Percentiles rank a stretch among this genome's conserved stretches.
phyloP scores from a whole-genome alignment of 805 yeast genomes.

The Suhomyces sp. region DNA sequence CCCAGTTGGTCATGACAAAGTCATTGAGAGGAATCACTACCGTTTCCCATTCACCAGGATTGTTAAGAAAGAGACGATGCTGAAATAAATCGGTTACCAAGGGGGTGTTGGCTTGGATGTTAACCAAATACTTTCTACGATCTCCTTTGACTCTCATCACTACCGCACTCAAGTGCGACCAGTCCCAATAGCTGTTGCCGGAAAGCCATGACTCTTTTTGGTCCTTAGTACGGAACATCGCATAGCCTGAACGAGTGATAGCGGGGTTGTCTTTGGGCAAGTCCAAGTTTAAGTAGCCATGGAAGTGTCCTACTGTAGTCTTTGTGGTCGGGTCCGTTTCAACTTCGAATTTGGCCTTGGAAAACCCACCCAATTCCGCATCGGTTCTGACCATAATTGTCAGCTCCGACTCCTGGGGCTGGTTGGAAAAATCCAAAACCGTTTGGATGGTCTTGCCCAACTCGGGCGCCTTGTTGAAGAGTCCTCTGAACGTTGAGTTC shows the following conservation, averaged over 20 bases:
- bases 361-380: slow-evolving; percentile 74
- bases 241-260: slow-evolving; percentile 66
- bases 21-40: slow-evolving; percentile 74
- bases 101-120: slow-evolving; percentile 78
- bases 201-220: slow-evolving; percentile 49
- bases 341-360: slow-evolving; percentile 55
- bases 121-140: slow-evolving; percentile 69
- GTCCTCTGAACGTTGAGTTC: slow-evolving; percentile 33
- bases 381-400: slow-evolving; percentile 64
- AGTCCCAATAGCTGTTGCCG: slow-evolving; percentile 61
- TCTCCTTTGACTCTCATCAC: slow-evolving; percentile 73
- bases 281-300: slow-evolving; percentile 66
- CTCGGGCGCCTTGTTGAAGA: slow-evolving; percentile 32
- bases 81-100: slow-evolving; percentile 77
- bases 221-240: slow-evolving; percentile 81
- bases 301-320: slow-evolving; percentile 34
- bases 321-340: slow-evolving; percentile 17
- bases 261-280: slow-evolving; percentile 63
- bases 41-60: slow-evolving; percentile 80
- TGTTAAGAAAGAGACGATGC: slow-evolving; percentile 69
- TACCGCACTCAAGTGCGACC: slow-evolving; percentile 59
- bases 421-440: slow-evolving; percentile 55
- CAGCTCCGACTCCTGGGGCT: slow-evolving; percentile 42
- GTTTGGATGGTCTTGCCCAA: slow-evolving; percentile 32
- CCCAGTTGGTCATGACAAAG: slow-evolving; percentile 81